Base-by-base conservation (phyloP, 768 basidiomycete species). In the Kwoniella dendrophila region DNA sequence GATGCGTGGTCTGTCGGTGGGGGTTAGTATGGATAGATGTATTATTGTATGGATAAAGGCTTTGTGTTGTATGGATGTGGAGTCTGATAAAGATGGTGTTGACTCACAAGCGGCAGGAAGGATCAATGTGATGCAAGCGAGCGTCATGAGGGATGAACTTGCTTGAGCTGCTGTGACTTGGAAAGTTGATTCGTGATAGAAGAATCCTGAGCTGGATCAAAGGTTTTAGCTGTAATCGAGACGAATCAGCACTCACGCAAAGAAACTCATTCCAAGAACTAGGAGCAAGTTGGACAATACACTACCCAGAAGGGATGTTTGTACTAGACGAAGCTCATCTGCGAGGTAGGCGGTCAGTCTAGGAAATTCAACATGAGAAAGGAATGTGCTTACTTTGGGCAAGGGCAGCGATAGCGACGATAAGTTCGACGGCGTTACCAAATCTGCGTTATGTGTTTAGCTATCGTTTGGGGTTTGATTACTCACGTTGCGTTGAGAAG, bases 221-320 rank as follows among this genome's bases (percentile, higher is more conserved):
- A 50, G n/a, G n/a, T n/a, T n/a, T 51, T 49, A 36, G 69, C 41
- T 11, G 41, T 29, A 22, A 0, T 54, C 36, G 5, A 24, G 20
- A 33, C 14, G 50, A n/a, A 24, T 18, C 20, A 2, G 1, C 4
- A 69, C 73, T 66, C 44, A 75, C 75, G 90, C 90, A 56, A 94
- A 81, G 83, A 94, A 94, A 14, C 90, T 91, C 78, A 89, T 91
- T 6, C 93, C 93, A 14, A 97, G 82, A 18, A 97, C 92, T 36
- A 96, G 83, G 8, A 96, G 84, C 38, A 94, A 82, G 79, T 96
- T 96, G 12, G 91, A 93, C 38, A 96, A 80, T 62, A 96, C 90
- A 29, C 90, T 92, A 20, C 92, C 93, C 45, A 96, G 84, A 84
- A 95, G 87, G 36, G 92, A 93, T 29, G 90, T 93, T 79, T 96